Percentiles rank a stretch among this genome's conserved stretches.
These are phyloP conservation scores for Rutstroemia sydowiana DNA, from an alignment of 2,329 filamentous ascomycete species.

Conservation along the genomic window DNA sequence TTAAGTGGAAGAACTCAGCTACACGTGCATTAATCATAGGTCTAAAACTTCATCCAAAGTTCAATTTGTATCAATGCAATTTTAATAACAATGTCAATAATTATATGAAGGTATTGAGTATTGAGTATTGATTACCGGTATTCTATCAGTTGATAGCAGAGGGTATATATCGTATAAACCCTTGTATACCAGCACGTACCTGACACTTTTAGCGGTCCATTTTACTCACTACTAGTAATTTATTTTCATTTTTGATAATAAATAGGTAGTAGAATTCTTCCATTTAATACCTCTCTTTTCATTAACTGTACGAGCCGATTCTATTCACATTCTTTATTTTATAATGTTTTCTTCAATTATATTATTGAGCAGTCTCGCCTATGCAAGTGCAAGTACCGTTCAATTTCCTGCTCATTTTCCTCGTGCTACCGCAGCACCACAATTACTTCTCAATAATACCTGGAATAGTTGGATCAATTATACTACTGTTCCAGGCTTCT, in stretches of 20 bases:
- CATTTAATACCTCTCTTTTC: neutral
- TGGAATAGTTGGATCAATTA: conserved; percentile 41
- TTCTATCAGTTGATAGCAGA: too few species aligned
- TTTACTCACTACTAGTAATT: too few species aligned
- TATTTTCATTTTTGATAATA: too few species aligned
- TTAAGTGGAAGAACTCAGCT: neutral
- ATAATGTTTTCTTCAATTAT: neutral
- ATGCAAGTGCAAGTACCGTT: neutral
- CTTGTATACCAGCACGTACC: too few species aligned
- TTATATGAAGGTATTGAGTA: too few species aligned
- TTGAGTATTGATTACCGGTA: too few species aligned
- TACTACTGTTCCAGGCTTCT: conserved; percentile 53
- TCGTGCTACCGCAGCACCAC: neutral
- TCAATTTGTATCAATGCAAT: neutral
- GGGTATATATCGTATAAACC: too few species aligned
- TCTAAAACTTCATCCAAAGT: conserved; percentile 1
- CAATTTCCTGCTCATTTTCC: neutral
- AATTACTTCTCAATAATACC: neutral
- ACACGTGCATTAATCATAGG: conserved; percentile 9
- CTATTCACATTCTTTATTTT: too few species aligned
- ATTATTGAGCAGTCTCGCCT: neutral
- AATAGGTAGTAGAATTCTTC: too few species aligned
- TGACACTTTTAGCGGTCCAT: too few species aligned
- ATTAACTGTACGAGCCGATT: neutral
- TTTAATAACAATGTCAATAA: neutral